phyloP scores from a whole-genome alignment of 2,329 filamentous ascomycete species.

The Apiospora koreana region DNA sequence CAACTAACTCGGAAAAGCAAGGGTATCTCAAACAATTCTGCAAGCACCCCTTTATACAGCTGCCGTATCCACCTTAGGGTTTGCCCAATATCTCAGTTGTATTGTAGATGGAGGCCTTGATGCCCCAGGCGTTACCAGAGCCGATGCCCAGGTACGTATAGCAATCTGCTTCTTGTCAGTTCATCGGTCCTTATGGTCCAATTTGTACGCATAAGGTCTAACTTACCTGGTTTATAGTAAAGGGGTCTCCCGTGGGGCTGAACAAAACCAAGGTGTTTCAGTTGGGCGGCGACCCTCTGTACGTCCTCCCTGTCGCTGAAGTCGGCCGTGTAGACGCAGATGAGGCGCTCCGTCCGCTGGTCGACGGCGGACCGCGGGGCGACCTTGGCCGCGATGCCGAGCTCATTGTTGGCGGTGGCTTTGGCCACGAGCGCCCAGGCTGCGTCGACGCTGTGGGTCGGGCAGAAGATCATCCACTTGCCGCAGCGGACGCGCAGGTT shows the following conservation, averaged over 20 bases:
- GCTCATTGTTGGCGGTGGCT: conserved; percentile 66
- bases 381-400: conserved; percentile 76
- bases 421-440: conserved; percentile 68
- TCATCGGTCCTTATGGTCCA: not conserved
- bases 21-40: conserved; percentile 13
- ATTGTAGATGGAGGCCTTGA: conserved; percentile 60
- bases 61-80: conserved; percentile 11
- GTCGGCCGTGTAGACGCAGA: conserved; percentile 79
- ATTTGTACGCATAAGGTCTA: conserved; percentile 30
- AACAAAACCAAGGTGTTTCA: conserved; percentile 65
- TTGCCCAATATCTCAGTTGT: conserved; percentile 42
- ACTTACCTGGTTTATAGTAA: conserved; percentile 76
- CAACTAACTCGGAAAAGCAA: conserved; percentile 9
- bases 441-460: conserved; percentile 53
- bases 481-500: conserved; percentile 61
- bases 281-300: conserved; percentile 61
- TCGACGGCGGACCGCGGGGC: conserved; percentile 53
- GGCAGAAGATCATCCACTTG: conserved; percentile 80
- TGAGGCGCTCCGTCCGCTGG: conserved; percentile 53
- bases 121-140: conserved; percentile 60
- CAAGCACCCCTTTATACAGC: not conserved
- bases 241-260: conserved; percentile 50
- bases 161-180: conserved; percentile 50
- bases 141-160: conserved; percentile 68
- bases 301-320: conserved; percentile 72